Evolutionary conservation across 2,329 filamentous ascomycete species (phyloP).

Genomic region (Aureobasidium leucospermi): DNA sequence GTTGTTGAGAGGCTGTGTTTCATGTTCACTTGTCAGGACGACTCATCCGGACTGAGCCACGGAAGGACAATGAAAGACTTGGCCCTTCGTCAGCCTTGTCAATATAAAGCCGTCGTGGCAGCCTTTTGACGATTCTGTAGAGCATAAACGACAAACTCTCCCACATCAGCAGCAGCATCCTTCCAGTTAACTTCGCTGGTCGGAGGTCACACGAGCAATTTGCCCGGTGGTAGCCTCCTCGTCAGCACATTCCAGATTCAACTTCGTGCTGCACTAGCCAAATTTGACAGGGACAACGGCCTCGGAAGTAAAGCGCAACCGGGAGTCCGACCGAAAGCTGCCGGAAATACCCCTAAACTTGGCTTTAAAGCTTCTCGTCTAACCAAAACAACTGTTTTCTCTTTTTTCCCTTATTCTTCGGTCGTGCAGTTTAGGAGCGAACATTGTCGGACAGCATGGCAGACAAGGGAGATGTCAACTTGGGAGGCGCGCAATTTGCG

Average conservation of each 20-base stretch:
- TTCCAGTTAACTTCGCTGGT: neutral
- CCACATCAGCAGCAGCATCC: neutral
- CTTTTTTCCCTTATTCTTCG: neutral
- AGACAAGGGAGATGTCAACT: neutral
- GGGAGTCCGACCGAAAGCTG: neutral
- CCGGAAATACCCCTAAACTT: slow-evolving; percentile 5
- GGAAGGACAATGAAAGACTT: neutral
- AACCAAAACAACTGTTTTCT: neutral
- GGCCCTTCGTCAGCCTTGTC: neutral
- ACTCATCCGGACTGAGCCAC: neutral
- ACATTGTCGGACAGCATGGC: neutral
- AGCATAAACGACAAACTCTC: neutral
- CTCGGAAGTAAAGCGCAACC: neutral
- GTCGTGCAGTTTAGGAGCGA: neutral
- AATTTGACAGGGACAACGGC: neutral
- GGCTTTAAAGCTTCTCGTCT: neutral
- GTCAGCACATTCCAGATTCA: neutral
- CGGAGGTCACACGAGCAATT: neutral
- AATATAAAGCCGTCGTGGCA: neutral
- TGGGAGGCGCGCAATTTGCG: slow-evolving; percentile 22
- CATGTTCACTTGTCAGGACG: neutral
- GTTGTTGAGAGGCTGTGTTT: neutral
- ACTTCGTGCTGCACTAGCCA: neutral
- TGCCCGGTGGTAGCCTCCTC: neutral
- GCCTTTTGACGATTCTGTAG: neutral